Base-by-base conservation (phyloP, 306 rosid species). In the Lablab purpureus region DNA sequence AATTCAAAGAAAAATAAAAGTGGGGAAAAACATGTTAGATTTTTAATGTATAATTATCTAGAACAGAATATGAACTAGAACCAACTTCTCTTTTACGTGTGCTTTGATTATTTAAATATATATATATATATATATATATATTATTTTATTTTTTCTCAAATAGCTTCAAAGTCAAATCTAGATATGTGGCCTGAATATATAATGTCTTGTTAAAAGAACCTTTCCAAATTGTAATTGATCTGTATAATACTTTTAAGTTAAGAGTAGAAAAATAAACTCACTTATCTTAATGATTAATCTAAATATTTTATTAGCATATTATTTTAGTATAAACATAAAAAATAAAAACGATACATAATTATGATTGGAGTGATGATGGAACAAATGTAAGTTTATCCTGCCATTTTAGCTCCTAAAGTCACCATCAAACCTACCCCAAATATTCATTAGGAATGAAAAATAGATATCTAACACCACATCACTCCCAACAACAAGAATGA, bases 381-480 rank as follows among this genome's bases (percentile, higher is more conserved):
- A 55, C 17, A 55, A 55, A 55, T 55, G 27, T 54, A 54, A 0
- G 27, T 54, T 59, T 5, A 23, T 21, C 32, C 63, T 55, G 7
- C 13, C 60, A 54, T 5, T n/a, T n/a, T 54, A 21, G 30, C 34
- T 22, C 30, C 18, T 13, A 59, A 59, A 28, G 21, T 28, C 67
- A 60, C 67, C 41, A 60, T 60, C 41, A 28, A 60, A 60, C 67
- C 40, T 60, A 60, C 67, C 41, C 19, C 19, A 28, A 40, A 27
- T 27, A 21, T 55, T 55, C 17, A 55, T 21, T 10, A 11, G 32
- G 32, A 3, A 51, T 51, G 17, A 22, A 19, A 55, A 55, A 55
- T 55, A 2, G 7, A 55, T 22, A 55, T 54, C 60, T 54, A 19
- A 54, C 25, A 18, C 4, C 3, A 19, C 14, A 7, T 25, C 60